A percentile compares a stretch with the other conserved stretches of the same genome.
Conservation (phyloP, 1,139 yeast genomes). For the Pichia sp. region DNA sequence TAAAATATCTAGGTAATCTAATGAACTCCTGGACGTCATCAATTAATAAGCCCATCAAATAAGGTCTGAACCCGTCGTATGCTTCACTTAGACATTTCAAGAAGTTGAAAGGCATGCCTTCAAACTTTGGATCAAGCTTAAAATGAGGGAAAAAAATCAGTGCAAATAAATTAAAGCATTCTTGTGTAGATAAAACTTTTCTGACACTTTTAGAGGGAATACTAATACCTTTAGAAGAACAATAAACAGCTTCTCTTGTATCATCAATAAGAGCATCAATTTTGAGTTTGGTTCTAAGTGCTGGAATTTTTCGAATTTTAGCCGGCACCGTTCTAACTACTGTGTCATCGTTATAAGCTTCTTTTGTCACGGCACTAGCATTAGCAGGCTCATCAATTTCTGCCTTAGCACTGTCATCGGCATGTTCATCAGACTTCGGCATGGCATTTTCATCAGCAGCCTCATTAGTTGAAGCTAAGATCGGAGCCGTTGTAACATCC, state of each 20-base stretch:
- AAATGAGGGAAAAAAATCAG: slow-evolving; percentile 18
- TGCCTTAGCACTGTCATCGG: no score
- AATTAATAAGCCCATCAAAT: slow-evolving; percentile 18
- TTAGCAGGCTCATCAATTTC: not conserved
- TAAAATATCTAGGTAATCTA: slow-evolving; percentile 21
- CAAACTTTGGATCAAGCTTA: slow-evolving; percentile 6
- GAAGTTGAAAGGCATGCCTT: slow-evolving; percentile 2
- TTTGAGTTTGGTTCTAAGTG: not conserved
- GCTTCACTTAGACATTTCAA: slow-evolving; percentile 12
- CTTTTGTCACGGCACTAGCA: not conserved
- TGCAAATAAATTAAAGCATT: slow-evolving; percentile 15
- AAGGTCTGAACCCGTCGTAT: slow-evolving; percentile 21
- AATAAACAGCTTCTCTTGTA: slow-evolving; percentile 9
- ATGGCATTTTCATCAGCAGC: no score
- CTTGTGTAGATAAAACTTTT: slow-evolving; percentile 17
- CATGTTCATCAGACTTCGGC: no score
- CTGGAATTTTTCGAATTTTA: not conserved
- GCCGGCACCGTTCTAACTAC: not conserved
- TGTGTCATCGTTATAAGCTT: not conserved
- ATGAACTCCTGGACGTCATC: slow-evolving; percentile 20
- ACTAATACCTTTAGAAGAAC: slow-evolving; percentile 16
- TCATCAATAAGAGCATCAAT: slow-evolving; percentile 5
- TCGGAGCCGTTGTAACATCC: no score
- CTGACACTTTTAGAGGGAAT: slow-evolving; percentile 11
- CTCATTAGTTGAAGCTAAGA: no score